Percentiles rank a stretch among this genome's conserved stretches.
Conservation (phyloP, 495 filamentous ascomycete genomes). For the Glonium stellatum region DNA sequence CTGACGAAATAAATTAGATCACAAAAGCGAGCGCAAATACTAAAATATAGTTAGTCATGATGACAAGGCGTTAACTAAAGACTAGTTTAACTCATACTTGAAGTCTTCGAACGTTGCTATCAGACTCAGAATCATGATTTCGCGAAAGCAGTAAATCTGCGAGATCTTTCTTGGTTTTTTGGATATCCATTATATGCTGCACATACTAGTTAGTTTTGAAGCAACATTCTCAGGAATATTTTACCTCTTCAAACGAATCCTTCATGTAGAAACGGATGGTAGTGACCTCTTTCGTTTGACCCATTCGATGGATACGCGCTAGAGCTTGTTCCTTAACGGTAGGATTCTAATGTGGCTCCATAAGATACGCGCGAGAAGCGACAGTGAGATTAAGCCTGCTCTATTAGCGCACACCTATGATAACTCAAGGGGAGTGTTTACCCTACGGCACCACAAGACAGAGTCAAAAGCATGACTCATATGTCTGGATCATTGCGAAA, state of each 20-base stretch:
- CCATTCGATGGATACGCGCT: slow-evolving; percentile 17
- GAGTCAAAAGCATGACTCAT: slow-evolving; percentile 18
- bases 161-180: not conserved
- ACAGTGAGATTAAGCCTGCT: slow-evolving; percentile 12
- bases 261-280: slow-evolving; percentile 21
- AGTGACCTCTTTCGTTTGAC: slow-evolving; percentile 16
- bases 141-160: not conserved
- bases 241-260: slow-evolving; percentile 16
- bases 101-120: too few species aligned
- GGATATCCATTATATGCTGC: not conserved
- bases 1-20: too few species aligned
- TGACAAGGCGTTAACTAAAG: too few species aligned
- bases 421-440: not conserved
- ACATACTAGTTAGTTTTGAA: not conserved
- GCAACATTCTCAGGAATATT: not conserved
- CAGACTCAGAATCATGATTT: not conserved
- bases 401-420: not conserved
- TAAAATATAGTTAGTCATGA: too few species aligned
- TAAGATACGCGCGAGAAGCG: slow-evolving; percentile 21
- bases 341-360: slow-evolving; percentile 25
- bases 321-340: slow-evolving; percentile 23
- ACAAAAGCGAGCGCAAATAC: too few species aligned
- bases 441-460: slow-evolving; percentile 16
- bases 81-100: too few species aligned
- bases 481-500: slow-evolving; percentile 15